Base-by-base conservation (phyloP, 805 yeast genomes). In the Zygotorulaspora chibaensis region DNA sequence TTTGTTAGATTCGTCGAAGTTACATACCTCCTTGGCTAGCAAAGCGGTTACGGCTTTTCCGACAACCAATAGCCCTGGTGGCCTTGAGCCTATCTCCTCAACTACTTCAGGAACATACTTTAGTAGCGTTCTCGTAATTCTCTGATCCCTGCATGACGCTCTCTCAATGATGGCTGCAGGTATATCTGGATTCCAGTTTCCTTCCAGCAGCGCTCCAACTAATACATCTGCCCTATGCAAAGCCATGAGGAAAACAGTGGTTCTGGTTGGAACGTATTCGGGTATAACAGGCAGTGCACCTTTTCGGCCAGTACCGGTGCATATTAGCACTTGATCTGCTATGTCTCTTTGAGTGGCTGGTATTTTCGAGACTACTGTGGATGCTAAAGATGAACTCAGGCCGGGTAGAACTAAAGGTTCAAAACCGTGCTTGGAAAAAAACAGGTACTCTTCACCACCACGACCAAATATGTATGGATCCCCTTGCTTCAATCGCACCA, bases 391-490 rank as follows among this genome's bases (percentile, higher is more conserved):
- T 3, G 96, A 87, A 4, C 96, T 82, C 43, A 91, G 74, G 2
- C 98, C 98, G 0, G 97, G 91, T 9, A 91, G 60, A 1, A 91
- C 96, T 4, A 63, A 56, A 12, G 96, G 95, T 15, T 63, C 71
- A 56, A 59, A 87, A 0, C 96, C 96, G 56, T 83, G 76, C 17
- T 71, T 57, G 25, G 73, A 58, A 65, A 91, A 91, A 61, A 72
- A 90, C 8, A 78, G 57, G 62, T 65, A 87, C 59, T 91, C 98
- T 67, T 91, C 98, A 34, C 96, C 96, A 36, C 98, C 98, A 52
- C 98, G 79, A 3, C 98, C 98, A 63, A 87, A 91, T 27, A 91
- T 86, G 65, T 88, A 91, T 8, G 98, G 98, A 63, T 91, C 98
- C 28, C 98, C 98, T 67, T 91, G 98, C 65, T 91, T 91, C 54